Base-by-base conservation (phyloP, 1,284 basidiomycete species). In the Trametes hirsuta region DNA sequence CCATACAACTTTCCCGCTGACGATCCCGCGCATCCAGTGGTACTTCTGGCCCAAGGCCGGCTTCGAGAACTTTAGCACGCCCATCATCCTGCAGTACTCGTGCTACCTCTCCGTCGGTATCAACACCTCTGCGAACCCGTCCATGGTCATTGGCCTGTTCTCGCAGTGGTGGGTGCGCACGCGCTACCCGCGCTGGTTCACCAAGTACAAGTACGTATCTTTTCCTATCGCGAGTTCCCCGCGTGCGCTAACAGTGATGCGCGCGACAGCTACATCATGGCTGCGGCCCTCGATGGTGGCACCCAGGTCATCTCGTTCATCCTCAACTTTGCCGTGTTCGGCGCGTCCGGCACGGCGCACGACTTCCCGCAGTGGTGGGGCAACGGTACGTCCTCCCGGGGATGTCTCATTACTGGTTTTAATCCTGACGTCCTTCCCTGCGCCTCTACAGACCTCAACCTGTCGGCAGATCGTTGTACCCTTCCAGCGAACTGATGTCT, bases 141-240 rank as follows among this genome's bases (percentile, higher is more conserved):
- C 79, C 3, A 82, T 86, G 72, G 65, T 75, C 12, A 73, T 85
- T 40, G 84, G 82, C 18, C 66, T 84, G 35, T 79, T 84, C 69
- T 84, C 82, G n/a, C 83, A 85, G 66, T 83, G 78, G 72, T 83
- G 78, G 64, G 75, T 83, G 39, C 72, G 80, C 58, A 77, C 72
- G 59, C 73, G 70, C 64, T 72, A 77, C 55, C 78, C 81, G 34
- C 72, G 77, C 25, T 83, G 79, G 78, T 84, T 84, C 77, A 76
- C 79, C 57, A 82, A 84, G 71, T 86, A 85, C 75, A 86, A 85
- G 74, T 87, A 81, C 74, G 72, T 83, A 58, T 24, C 22, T 3
- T 21, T 30, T 21, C 47, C 25, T 25, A 24, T 36, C 18, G 22
- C 25, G 6, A 14, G 42, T 6, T 3, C 5, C 52, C 3, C 39